A percentile compares a stretch with the other conserved stretches of the same genome.
Evolutionary conservation across 495 filamentous ascomycete genomes (phyloP).

Genomic region (Tuber brumale): DNA sequence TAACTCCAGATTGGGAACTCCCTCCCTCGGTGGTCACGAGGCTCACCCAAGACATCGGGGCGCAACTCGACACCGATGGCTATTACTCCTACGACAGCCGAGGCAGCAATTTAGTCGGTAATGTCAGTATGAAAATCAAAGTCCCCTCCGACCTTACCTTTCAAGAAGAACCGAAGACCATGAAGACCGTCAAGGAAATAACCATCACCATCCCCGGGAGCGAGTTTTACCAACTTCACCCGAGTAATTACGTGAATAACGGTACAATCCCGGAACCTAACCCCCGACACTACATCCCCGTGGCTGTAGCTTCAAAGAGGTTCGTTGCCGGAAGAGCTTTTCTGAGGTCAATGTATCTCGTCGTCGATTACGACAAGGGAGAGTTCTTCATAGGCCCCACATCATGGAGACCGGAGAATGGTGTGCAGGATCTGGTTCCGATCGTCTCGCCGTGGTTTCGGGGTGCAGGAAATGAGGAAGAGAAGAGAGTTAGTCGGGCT

Average conservation of each 20-base stretch:
- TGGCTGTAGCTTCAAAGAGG: not conserved
- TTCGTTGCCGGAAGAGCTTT: not conserved
- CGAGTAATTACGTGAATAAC: not conserved
- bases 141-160: not conserved
- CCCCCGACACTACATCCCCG: not conserved
- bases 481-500: not conserved
- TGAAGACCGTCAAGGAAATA: not conserved
- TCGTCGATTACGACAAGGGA: not conserved
- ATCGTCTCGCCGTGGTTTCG: not conserved
- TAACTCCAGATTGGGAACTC: too few relatives aligned
- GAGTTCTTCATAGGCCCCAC: not conserved
- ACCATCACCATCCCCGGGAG: not conserved
- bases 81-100: too few relatives aligned
- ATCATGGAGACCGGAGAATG: not conserved
- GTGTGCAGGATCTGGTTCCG: not conserved
- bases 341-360: not conserved
- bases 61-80: too few relatives aligned
- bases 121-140: not conserved
- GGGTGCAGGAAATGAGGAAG: not conserved
- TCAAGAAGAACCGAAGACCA: not conserved
- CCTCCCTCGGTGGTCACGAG: too few relatives aligned
- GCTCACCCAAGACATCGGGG: too few relatives aligned
- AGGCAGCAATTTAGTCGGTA: too few relatives aligned
- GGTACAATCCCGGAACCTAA: not conserved
- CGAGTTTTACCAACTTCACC: not conserved